Evolutionary conservation across 805 yeast genomes (phyloP).

Genomic region (Limtongozyma cylindracea): DNA sequence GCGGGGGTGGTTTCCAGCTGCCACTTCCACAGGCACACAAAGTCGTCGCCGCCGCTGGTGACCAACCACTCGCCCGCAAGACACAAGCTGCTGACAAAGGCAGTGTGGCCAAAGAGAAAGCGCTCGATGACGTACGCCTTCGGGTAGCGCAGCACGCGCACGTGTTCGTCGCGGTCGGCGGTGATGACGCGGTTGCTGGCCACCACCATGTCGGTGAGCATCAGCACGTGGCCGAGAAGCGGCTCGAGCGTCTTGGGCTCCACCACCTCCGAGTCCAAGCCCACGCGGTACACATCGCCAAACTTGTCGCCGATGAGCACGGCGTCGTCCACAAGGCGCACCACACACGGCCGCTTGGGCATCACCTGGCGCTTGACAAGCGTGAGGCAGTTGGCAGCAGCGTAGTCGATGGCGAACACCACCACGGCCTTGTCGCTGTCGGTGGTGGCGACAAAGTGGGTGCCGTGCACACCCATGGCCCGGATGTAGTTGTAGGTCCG

Average conservation of each 20-base stretch:
- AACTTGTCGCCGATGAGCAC: conserved; percentile 78
- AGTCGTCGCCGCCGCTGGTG: conserved; percentile 85
- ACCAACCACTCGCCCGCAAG: conserved; percentile 34
- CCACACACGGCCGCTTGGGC: conserved; percentile 84
- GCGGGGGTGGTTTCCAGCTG: conserved; percentile 18
- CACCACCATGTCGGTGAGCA: conserved; percentile 59
- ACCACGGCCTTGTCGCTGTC: conserved; percentile 69
- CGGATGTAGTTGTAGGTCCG: conserved; percentile 44
- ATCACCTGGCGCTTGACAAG: conserved; percentile 47
- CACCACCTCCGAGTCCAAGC: conserved; percentile 15
- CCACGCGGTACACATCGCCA: conserved; percentile 62
- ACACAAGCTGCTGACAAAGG: conserved; percentile 49
- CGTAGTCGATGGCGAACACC: conserved; percentile 20
- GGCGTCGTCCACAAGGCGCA: conserved; percentile 22
- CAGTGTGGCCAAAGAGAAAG: conserved; percentile 70
- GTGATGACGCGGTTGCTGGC: conserved; percentile 31
- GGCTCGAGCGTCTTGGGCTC: conserved; percentile 14
- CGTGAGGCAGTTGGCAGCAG: conserved; percentile 15
- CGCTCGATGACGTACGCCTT: conserved; percentile 51
- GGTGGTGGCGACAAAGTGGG: conserved; percentile 37
- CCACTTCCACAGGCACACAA: conserved; percentile 65
- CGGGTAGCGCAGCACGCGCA: conserved; percentile 63
- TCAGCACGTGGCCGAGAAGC: conserved; percentile 84
- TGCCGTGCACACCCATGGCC: conserved; percentile 24
- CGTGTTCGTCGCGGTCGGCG: conserved; percentile 92